Evolutionary conservation across 768 basidiomycete species (phyloP).

Genomic region (Cytidiella melzeri): DNA sequence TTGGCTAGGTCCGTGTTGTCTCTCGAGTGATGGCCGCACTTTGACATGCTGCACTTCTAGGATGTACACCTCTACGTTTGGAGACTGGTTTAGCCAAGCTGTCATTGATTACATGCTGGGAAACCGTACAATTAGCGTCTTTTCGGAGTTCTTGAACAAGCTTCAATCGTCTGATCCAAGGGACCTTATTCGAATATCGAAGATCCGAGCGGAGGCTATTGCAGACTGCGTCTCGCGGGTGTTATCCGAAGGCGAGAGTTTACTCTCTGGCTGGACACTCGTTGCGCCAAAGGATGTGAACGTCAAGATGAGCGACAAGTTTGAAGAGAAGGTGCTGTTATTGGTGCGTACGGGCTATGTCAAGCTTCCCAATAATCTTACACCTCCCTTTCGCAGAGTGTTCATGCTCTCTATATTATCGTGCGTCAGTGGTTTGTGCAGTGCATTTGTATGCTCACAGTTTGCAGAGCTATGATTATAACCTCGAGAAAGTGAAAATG

Average conservation of each 20-base stretch:
- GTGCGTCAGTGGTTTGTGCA: conserved; percentile 38
- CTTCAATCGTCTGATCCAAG: conserved; percentile 89
- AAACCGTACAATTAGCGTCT: conserved; percentile 79
- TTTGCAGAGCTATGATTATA: conserved; percentile 84
- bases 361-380: conserved; percentile 17
- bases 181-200: conserved; percentile 81
- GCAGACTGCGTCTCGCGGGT: conserved; percentile 70
- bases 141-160: conserved; percentile 88
- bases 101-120: conserved; percentile 92
- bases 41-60: conserved; percentile 28
- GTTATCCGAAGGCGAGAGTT: conserved; percentile 40
- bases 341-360: conserved; percentile 47
- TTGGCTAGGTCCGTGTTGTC: conserved; percentile 53
- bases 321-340: conserved; percentile 91
- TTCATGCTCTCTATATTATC: conserved; percentile 66
- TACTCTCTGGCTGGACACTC: conserved; percentile 87
- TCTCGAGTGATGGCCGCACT: neutral
- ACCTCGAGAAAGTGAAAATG: conserved; percentile 83
- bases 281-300: conserved; percentile 79
- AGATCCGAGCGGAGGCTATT: conserved; percentile 88
- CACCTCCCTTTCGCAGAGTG: conserved; percentile 23
- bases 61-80: conserved; percentile 84
- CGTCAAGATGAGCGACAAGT: conserved; percentile 64
- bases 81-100: conserved; percentile 96
- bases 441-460: neutral